Conservation (phyloP, 2,329 filamentous ascomycete species). For the Diaporthe velutina region DNA sequence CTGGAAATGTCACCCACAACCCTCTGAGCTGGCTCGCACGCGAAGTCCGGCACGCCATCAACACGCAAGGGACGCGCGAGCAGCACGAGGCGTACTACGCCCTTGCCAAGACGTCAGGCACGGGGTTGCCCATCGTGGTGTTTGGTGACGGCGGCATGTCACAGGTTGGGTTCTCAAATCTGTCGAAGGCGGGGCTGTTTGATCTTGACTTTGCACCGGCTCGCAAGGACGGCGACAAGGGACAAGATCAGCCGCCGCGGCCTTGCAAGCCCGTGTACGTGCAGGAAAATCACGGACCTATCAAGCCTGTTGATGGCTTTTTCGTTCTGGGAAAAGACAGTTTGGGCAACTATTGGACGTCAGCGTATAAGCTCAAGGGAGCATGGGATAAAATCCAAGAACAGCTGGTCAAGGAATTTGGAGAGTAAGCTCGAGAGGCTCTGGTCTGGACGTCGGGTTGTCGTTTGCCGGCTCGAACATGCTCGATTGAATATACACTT, state of each 20-base stretch:
- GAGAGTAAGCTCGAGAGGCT: neutral
- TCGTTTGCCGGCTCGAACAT: neutral
- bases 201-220: conserved; percentile 47
- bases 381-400: conserved; percentile 15
- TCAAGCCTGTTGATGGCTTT: neutral
- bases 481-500: neutral
- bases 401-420: conserved; percentile 7
- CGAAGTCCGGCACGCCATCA: conserved; percentile 47
- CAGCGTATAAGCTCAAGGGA: conserved; percentile 10
- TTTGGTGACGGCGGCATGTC: conserved; percentile 51
- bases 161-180: conserved; percentile 49
- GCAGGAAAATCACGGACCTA: neutral
- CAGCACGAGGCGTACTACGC: conserved; percentile 53
- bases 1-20: neutral
- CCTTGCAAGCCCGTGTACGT: neutral
- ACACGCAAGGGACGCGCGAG: conserved; percentile 47
- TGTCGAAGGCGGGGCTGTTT: conserved; percentile 47
- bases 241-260: neutral
- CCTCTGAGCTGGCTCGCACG: conserved; percentile 48
- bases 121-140: conserved; percentile 43
- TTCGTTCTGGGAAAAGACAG: conserved; percentile 17
- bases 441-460: neutral
- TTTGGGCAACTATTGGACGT: conserved; percentile 13
- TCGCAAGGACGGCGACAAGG: neutral
- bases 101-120: conserved; percentile 43